Conservation (phyloP, 257 asterid genomes). For the Ajuga chamaepitys region DNA sequence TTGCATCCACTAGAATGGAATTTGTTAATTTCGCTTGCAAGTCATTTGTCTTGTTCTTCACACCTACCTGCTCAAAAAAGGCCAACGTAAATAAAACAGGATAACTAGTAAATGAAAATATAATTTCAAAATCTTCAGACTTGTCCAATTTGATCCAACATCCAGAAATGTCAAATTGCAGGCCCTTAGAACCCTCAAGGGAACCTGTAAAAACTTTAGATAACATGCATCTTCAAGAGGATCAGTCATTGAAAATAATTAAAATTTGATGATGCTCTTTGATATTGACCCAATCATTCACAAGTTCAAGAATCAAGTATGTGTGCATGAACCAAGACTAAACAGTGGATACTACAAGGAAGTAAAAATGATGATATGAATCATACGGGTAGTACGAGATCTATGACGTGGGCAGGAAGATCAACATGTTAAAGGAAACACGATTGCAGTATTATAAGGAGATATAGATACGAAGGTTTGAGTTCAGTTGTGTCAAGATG, state of each 20-base stretch:
- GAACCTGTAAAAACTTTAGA: not conserved
- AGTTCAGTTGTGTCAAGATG: too few species aligned
- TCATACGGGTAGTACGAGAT: too few species aligned
- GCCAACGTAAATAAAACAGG: not conserved
- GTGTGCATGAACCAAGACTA: not conserved
- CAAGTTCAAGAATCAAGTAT: not conserved
- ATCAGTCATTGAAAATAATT: not conserved
- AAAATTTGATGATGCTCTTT: not conserved
- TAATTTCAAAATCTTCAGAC: not conserved
- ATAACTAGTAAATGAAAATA: not conserved
- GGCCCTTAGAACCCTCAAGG: not conserved
- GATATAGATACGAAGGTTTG: too few species aligned
- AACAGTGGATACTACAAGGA: too few species aligned
- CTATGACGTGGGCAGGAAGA: too few species aligned
- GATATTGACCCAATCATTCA: not conserved
- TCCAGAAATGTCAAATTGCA: not conserved
- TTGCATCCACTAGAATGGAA: conserved; percentile 73
- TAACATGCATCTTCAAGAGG: not conserved
- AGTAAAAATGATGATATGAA: too few species aligned
- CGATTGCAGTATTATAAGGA: too few species aligned
- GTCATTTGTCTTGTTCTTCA: conserved; percentile 76
- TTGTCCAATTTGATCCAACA: not conserved
- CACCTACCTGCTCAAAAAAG: conserved; percentile 80
- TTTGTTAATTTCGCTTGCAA: conserved; percentile 80
- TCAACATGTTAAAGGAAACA: too few species aligned